Conservation (phyloP, 768 basidiomycete genomes). For the Tylopilus balloui region DNA sequence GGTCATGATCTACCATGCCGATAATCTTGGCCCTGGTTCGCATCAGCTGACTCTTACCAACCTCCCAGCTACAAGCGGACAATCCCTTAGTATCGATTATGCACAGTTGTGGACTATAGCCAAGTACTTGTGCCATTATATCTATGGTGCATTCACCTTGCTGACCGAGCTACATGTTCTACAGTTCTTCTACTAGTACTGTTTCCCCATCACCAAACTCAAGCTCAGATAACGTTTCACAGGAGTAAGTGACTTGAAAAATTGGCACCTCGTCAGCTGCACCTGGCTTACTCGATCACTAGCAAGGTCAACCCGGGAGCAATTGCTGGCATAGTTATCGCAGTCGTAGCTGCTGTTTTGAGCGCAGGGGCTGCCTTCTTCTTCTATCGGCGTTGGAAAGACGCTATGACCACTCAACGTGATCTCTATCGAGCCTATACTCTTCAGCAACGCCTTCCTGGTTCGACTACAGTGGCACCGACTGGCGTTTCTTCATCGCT, state of each 20-base stretch:
- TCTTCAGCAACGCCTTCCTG: constrained; percentile 8
- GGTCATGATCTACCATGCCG: constrained; percentile 33
- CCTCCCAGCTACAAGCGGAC: constrained; percentile 15
- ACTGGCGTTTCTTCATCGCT: constrained; percentile 21
- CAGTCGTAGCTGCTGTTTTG: constrained; percentile 10
- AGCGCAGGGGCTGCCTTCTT: constrained; percentile 15
- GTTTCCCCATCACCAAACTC: not conserved
- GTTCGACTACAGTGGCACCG: not conserved
- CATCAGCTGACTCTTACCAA: constrained; percentile 36
- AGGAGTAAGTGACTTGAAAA: constrained; percentile 11
- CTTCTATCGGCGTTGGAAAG: constrained; percentile 30
- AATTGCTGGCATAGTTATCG: constrained; percentile 22
- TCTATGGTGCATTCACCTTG: not conserved
- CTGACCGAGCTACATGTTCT: not conserved
- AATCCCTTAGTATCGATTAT: constrained; percentile 32
- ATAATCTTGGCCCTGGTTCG: constrained; percentile 38
- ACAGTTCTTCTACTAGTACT: not conserved
- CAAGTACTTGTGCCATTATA: constrained; percentile 12
- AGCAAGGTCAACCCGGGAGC: constrained; percentile 21
- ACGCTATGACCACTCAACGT: constrained; percentile 12
- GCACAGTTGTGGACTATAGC: constrained; percentile 24
- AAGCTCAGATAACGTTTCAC: not conserved
- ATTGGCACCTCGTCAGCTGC: not conserved
- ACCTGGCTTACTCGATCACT: not conserved
- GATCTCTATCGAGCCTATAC: constrained; percentile 11